Evolutionary conservation across 805 yeast species (phyloP), one percentile per base, ranked within the genome.

Genomic region (Babjeviella inositovora): DNA sequence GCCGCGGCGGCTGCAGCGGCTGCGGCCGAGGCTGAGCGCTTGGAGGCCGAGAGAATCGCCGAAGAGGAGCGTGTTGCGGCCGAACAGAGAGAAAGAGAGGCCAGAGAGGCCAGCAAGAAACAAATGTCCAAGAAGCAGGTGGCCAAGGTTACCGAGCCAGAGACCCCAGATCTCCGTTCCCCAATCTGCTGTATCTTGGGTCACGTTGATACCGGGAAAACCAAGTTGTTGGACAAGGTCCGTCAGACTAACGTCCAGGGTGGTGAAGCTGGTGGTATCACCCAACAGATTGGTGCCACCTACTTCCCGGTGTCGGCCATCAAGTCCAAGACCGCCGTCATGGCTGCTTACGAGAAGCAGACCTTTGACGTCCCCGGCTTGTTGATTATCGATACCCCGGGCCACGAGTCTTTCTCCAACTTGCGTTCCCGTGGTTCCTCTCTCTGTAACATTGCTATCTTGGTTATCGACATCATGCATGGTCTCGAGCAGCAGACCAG

Each of bases 241-340:
- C 87, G 99, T 60, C 96, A 87, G 60, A 90, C 97, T 19, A 90
- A 90, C 45, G 99, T 90, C 31, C 99, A 90, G 61, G 99, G 96
- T 50, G 99, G 98, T 45, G 99, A 90, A 60, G 99, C 99, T 26
- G 99, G 99, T 62, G 99, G 99, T 62, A 90, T 90, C 50, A 90
- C 99, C 34, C 99, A 90, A 66, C 99, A 90, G 57, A 90, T 90
- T 46, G 99, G 99, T 70, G 99, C 99, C 27, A 90, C 99, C 12
- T 90, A 90, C 50, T 90, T 90, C 81, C 98, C 98, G 31, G 84
- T 90, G 36, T 92, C 77, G 15, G 84, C 96, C 20, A 81, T 90
- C 41, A 73, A 74, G 50, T 71, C 71, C 43, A 90, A 90, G 58
- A 90, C 97, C 14, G 76, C 70, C 21, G 92, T 77, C 23, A 87